Percentiles rank a stretch among this genome's conserved stretches.
These are phyloP conservation scores for Ustilago tritici DNA, from an alignment of 1,284 basidiomycete genomes.

Conservation along the genomic window DNA sequence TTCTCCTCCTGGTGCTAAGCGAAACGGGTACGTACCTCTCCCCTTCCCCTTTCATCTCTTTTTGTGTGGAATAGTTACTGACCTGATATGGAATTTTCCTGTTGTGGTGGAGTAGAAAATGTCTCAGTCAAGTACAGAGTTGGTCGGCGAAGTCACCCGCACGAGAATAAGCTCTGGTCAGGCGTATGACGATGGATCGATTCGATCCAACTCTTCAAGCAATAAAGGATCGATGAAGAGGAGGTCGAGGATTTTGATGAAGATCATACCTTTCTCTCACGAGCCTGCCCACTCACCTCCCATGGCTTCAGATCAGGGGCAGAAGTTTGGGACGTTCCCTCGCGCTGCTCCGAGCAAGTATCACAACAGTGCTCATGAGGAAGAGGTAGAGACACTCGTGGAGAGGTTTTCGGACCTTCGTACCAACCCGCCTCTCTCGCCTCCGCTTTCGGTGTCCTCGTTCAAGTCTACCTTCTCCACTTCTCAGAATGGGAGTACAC, in stretches of 20 bases:
- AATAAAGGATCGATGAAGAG: slow-evolving; percentile 16
- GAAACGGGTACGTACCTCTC: slow-evolving; percentile 27
- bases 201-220: slow-evolving; percentile 16
- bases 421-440: slow-evolving; percentile 3
- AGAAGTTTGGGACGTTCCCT: slow-evolving; percentile 30
- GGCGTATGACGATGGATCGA: slow-evolving; percentile 7
- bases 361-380: background rate
- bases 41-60: background rate
- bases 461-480: slow-evolving; percentile 15
- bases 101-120: slow-evolving; percentile 21
- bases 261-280: slow-evolving; percentile 40
- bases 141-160: slow-evolving; percentile 43
- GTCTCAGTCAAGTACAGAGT: slow-evolving; percentile 43
- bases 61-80: background rate
- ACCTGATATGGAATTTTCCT: background rate
- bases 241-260: slow-evolving; percentile 38
- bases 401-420: slow-evolving; percentile 17
- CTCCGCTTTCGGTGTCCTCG: slow-evolving; percentile 21
- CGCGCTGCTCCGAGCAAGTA: slow-evolving; percentile 4
- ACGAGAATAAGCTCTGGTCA: slow-evolving; percentile 21
- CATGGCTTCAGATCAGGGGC: background rate
- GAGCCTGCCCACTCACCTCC: background rate
- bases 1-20: slow-evolving; percentile 15
- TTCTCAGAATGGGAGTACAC: slow-evolving; percentile 5
- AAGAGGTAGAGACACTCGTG: slow-evolving; percentile 21